Base-by-base conservation (phyloP, 331 rosid genomes). In the Pyracantha coccinea region DNA sequence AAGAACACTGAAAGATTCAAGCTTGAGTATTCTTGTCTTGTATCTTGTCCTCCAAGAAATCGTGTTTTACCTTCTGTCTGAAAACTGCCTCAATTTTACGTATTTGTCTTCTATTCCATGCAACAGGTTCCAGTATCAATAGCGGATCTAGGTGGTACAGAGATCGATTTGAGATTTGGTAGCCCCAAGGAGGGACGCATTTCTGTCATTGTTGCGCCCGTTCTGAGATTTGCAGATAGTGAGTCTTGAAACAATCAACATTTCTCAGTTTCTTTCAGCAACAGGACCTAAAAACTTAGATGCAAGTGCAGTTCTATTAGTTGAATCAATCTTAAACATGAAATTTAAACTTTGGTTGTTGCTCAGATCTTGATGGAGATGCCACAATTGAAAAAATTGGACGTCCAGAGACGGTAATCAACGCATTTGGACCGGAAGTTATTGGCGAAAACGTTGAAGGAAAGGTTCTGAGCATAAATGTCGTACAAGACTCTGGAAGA, bases 61-160 rank as follows among this genome's bases (percentile, higher is more conserved):
- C 16, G 35, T 31, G 69, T 17, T 35, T 4, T 16, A 41, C 52
- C 19, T 19, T 24, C 1, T 52, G 21, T 25, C 13, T 29, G 57
- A 2, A 6, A 12, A 0, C 32, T 44, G 66, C 17, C 50, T 19
- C 13, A 0, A 38, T 69, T 68, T 3, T 28, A 3, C 66, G 20
- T 58, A 44, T 14, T 25, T 17, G 44, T n/a, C 68, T 35, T 6
- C 41, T 74, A 66, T 69, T 64, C 80, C 74, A 76, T 79, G 79
- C 75, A 16, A 79, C 83, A 94, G 99, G 97, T 90, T 75, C 97
- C 99, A 2, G 99, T 94, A 73, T 94, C 99, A 45, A 94, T 94
- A 83, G 99, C 99, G 17, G 99, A 94, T 86, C 97, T 94, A 15
- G 99, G 99, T 55, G 99, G 99, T 77, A 94, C 99, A 20, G 97